phyloP scores from a whole-genome alignment of 306 rosid species.

The Elaeagnus macrophylla region DNA sequence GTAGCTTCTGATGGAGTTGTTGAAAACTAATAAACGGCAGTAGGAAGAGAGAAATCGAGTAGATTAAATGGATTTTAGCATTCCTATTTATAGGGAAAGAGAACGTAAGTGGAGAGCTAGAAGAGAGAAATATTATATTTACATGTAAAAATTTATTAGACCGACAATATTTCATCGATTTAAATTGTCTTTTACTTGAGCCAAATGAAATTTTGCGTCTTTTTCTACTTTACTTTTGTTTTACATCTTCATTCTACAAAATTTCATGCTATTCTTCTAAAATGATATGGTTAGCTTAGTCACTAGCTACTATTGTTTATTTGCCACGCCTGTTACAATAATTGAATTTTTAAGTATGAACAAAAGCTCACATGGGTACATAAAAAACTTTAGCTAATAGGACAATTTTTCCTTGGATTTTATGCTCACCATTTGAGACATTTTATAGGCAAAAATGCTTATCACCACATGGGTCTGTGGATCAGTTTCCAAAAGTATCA shows the following conservation, averaged over 20 bases:
- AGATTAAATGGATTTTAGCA: conserved; percentile 4
- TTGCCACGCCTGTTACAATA: conserved; percentile 22
- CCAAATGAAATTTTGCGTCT: background rate
- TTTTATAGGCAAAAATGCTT: conserved; percentile 7
- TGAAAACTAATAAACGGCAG: background rate
- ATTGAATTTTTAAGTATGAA: conserved; percentile 9
- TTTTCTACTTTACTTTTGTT: background rate
- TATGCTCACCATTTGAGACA: background rate
- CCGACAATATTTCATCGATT: background rate
- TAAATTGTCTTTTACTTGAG: background rate
- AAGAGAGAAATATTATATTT: background rate
- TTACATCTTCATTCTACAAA: background rate
- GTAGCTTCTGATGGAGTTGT: background rate
- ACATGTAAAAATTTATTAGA: background rate
- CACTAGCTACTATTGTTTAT: conserved; percentile 18
- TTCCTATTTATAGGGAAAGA: conserved; percentile 16
- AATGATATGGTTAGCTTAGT: conserved; percentile 17
- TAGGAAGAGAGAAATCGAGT: background rate
- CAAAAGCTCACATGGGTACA: background rate
- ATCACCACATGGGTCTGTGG: conserved; percentile 8
- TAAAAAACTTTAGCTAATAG: background rate
- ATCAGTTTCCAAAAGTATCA: background rate
- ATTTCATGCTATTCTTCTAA: background rate
- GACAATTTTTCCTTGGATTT: background rate
- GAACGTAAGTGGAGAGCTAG: conserved; percentile 6